A percentile compares a stretch with the other conserved stretches of the same genome.
Evolutionary conservation across 2,329 filamentous ascomycete species (phyloP).

Genomic region (Teratosphaeria destructans): DNA sequence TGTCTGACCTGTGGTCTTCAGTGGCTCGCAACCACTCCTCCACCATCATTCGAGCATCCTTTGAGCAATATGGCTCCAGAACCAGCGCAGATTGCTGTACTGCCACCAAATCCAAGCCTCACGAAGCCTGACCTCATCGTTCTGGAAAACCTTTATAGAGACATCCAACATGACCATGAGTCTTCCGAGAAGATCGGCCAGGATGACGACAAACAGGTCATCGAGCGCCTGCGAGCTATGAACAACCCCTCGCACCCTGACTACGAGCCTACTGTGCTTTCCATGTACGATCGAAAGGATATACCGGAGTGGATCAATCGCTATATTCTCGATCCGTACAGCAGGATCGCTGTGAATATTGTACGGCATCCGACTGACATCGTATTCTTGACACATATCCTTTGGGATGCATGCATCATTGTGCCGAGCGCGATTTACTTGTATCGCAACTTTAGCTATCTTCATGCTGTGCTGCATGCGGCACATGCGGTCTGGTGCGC

Average conservation of each 20-base stretch:
- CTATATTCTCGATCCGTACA: constrained; percentile 51
- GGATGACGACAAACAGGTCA: not conserved
- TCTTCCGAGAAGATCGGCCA: not conserved
- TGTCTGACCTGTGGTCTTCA: not conserved
- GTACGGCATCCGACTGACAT: constrained; percentile 62
- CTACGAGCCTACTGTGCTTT: constrained; percentile 48
- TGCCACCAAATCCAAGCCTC: not conserved
- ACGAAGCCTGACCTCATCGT: not conserved
- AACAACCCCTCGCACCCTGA: not conserved
- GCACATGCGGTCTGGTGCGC: constrained; percentile 58
- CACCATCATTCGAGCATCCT: not conserved
- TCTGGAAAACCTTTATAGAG: not conserved
- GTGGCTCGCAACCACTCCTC: not conserved
- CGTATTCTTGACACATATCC: constrained; percentile 65
- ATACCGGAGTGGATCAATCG: constrained; percentile 35
- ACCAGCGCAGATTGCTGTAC: not conserved
- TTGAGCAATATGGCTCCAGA: not conserved
- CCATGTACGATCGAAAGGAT: constrained; percentile 40
- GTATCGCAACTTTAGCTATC: constrained; percentile 55
- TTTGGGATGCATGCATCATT: constrained; percentile 60
- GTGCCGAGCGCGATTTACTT: constrained; percentile 59
- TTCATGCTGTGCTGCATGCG: constrained; percentile 56
- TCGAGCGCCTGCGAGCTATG: not conserved
- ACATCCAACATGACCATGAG: not conserved
- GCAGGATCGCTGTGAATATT: constrained; percentile 43